These are phyloP conservation scores for Naganishia cerealis DNA, from an alignment of 1,284 basidiomycete species.

Conservation along the genomic window DNA sequence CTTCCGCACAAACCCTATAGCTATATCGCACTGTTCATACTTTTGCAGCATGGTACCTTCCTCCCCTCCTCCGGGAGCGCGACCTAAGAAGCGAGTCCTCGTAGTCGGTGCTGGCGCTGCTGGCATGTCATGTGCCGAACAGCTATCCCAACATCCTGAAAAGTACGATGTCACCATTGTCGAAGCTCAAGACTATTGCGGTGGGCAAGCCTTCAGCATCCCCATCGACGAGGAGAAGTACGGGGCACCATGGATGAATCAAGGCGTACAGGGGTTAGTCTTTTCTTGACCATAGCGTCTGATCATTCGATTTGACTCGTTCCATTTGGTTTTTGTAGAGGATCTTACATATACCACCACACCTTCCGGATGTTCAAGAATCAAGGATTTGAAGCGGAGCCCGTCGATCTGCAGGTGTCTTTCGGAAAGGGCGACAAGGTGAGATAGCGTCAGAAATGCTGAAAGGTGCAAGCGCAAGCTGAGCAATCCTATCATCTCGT, in stretches of 20 bases:
- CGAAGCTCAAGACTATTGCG: slow-evolving; percentile 59
- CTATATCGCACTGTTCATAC: too few relatives aligned
- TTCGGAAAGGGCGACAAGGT: slow-evolving; percentile 62
- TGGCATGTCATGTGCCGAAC: slow-evolving; percentile 62
- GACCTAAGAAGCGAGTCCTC: slow-evolving; percentile 54
- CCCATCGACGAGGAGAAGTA: slow-evolving; percentile 58
- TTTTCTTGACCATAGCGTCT: slow-evolving; percentile 2
- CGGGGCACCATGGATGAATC: slow-evolving; percentile 63
- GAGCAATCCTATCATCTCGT: neutral
- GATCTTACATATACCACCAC: slow-evolving; percentile 63
- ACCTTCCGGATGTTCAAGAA: slow-evolving; percentile 63
- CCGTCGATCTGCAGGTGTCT: slow-evolving; percentile 65
- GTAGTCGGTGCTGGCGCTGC: slow-evolving; percentile 61
- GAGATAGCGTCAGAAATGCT: slow-evolving; percentile 14
- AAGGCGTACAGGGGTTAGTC: slow-evolving; percentile 57
- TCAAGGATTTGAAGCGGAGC: slow-evolving; percentile 59
- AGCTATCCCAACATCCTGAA: slow-evolving; percentile 60
- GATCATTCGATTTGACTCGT: neutral
- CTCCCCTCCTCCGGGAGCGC: slow-evolving; percentile 20
- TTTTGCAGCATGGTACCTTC: slow-evolving; percentile 10
- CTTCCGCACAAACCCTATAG: too few relatives aligned
- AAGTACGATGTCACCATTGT: slow-evolving; percentile 62
- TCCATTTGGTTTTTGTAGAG: slow-evolving; percentile 46
- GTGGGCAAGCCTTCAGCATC: slow-evolving; percentile 65
- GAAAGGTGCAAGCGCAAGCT: neutral